A percentile compares a stretch with the other conserved stretches of the same genome.
Evolutionary conservation across 2,329 filamentous ascomycete species (phyloP).

Genomic region (Diaporthe vexans): DNA sequence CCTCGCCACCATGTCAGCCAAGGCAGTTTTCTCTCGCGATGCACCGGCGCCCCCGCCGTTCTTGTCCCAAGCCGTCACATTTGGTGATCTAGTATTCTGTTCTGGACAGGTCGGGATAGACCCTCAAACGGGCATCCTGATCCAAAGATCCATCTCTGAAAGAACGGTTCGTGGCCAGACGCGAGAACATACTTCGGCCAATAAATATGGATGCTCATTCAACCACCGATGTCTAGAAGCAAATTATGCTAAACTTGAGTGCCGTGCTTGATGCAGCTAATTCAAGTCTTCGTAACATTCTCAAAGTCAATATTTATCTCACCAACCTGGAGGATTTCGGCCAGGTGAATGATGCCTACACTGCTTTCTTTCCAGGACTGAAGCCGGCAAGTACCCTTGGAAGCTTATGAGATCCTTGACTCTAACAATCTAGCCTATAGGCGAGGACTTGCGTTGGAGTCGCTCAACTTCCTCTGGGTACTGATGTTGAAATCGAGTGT

Average conservation of each 20-base stretch:
- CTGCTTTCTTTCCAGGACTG: not conserved
- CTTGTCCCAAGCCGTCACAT: not conserved
- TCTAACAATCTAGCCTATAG: not conserved
- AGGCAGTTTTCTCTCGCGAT: not conserved
- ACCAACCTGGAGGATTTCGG: not conserved
- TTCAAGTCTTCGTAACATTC: not conserved
- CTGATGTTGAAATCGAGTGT: slow-evolving; percentile 8
- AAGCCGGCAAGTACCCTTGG: slow-evolving; percentile 7
- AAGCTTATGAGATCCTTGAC: not conserved
- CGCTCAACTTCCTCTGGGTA: not conserved
- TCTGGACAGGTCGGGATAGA: not conserved
- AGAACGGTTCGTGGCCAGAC: not conserved
- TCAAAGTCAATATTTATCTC: not conserved
- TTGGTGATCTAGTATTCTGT: slow-evolving; percentile 1
- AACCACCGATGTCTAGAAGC: not conserved
- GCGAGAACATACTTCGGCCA: not conserved
- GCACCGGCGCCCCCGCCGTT: not conserved
- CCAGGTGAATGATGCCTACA: slow-evolving; percentile 1
- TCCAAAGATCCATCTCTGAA: not conserved
- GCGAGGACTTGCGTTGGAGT: not conserved
- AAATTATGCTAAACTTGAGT: not conserved
- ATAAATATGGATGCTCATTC: not conserved
- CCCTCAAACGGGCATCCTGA: not conserved
- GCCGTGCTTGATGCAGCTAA: not conserved
- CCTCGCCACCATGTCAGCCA: not conserved